Conservation (phyloP, 805 yeast genomes). For the Schwanniomyces polymorphus region DNA sequence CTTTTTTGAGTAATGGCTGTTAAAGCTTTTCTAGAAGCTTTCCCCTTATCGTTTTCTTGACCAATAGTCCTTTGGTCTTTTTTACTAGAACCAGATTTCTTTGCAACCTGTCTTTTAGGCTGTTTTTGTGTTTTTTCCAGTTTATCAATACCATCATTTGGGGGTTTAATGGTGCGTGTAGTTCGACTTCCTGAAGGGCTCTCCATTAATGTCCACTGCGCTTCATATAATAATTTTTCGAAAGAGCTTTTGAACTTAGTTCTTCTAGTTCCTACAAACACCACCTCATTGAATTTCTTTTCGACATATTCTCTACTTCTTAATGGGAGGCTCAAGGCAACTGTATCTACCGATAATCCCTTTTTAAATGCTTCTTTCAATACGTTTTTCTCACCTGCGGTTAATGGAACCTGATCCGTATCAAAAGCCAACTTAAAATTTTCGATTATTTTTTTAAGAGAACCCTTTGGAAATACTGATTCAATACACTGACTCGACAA, state of each 20-base stretch:
- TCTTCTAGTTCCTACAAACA: slow-evolving; percentile 24
- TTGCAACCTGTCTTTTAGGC: slow-evolving; percentile 9
- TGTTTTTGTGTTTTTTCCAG: background rate
- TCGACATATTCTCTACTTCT: slow-evolving; percentile 20
- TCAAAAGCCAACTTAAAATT: background rate
- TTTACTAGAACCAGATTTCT: too few species aligned
- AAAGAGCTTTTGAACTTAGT: slow-evolving; percentile 24
- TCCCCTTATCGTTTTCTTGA: slow-evolving; percentile 5
- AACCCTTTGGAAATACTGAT: slow-evolving; percentile 11
- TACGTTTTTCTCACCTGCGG: slow-evolving; percentile 23
- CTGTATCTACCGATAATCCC: slow-evolving; percentile 10
- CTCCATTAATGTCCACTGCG: slow-evolving; percentile 31
- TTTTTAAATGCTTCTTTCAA: slow-evolving; percentile 15
- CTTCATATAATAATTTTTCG: slow-evolving; percentile 39
- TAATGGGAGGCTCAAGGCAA: slow-evolving; percentile 21
- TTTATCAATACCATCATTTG: slow-evolving; percentile 11
- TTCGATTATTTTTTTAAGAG: slow-evolving; percentile 1
- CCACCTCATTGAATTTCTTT: slow-evolving; percentile 19
- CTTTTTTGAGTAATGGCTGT: slow-evolving; percentile 4
- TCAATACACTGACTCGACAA: slow-evolving; percentile 14
- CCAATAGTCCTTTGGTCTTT: slow-evolving; percentile 12
- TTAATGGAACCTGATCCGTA: slow-evolving; percentile 12
- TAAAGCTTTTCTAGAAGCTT: slow-evolving; percentile 4
- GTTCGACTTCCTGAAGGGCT: background rate
- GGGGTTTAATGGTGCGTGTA: slow-evolving; percentile 2